Evolutionary conservation across 2,329 filamentous ascomycete genomes (phyloP).

Genomic region (Trichoderma lentiforme): DNA sequence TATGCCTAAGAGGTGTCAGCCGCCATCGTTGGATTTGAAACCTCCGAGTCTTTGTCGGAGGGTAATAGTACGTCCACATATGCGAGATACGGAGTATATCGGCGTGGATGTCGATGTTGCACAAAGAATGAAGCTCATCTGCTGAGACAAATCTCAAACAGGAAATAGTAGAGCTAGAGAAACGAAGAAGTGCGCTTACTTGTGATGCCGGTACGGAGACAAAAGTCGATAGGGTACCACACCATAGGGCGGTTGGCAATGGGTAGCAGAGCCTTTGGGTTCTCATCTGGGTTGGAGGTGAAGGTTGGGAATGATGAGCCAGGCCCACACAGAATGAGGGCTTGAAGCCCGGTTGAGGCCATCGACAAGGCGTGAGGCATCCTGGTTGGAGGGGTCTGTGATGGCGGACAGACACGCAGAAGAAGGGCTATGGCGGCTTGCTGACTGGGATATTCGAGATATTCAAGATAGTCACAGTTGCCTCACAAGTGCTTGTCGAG

Average conservation of each 20-base stretch:
- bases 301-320: conserved; percentile 81
- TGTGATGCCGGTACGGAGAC: conserved; percentile 75
- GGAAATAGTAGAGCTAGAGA: background rate
- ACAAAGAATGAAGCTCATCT: background rate
- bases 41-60: background rate
- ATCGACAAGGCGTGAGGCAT: conserved; percentile 77
- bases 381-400: background rate
- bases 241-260: conserved; percentile 86
- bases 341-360: conserved; percentile 75
- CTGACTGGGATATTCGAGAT: background rate
- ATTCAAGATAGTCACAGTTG: background rate
- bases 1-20: conserved; percentile 48
- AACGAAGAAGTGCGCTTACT: conserved; percentile 45
- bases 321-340: conserved; percentile 77
- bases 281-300: conserved; percentile 73
- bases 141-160: background rate
- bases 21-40: background rate
- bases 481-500: background rate
- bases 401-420: background rate
- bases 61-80: background rate
- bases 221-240: conserved; percentile 85
- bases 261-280: conserved; percentile 77
- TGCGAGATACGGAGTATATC: background rate
- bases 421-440: background rate
- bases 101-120: background rate